Evolutionary conservation across 345 rosid species (phyloP).

Genomic region (Eucalyptus pauciflora): DNA sequence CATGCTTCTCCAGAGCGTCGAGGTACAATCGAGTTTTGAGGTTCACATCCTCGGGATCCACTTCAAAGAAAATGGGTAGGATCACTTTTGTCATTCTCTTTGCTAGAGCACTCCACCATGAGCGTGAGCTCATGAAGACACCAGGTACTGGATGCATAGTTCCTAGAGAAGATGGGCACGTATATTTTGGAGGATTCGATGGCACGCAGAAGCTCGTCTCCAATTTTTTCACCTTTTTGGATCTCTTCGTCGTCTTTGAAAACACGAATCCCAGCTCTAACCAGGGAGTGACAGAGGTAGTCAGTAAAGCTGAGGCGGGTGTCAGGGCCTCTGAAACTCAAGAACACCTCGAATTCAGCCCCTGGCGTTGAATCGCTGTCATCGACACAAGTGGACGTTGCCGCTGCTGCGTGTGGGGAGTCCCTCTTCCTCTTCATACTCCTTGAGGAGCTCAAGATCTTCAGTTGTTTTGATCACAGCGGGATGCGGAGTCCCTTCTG

Average conservation of each 20-base stretch:
- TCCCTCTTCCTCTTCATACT: neutral
- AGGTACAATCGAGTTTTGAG: neutral
- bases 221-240: neutral
- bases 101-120: neutral
- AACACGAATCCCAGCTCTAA: neutral
- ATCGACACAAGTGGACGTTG: neutral
- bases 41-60: neutral
- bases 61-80: neutral
- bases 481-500: neutral
- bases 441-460: neutral
- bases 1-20: neutral
- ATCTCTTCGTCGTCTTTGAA: neutral
- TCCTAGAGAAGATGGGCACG: neutral
- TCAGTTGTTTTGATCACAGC: neutral
- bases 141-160: neutral
- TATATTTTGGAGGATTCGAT: neutral
- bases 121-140: neutral
- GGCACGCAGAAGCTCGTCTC: neutral
- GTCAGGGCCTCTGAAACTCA: neutral
- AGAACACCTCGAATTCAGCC: neutral
- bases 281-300: neutral
- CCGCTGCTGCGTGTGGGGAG: neutral
- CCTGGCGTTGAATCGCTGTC: fast-evolving
- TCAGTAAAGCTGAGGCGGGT: neutral
- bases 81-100: neutral